A percentile compares a stretch with the other conserved stretches of the same genome.
Conservation (phyloP, 805 yeast species). For the Priceomyces fermenticarens region DNA sequence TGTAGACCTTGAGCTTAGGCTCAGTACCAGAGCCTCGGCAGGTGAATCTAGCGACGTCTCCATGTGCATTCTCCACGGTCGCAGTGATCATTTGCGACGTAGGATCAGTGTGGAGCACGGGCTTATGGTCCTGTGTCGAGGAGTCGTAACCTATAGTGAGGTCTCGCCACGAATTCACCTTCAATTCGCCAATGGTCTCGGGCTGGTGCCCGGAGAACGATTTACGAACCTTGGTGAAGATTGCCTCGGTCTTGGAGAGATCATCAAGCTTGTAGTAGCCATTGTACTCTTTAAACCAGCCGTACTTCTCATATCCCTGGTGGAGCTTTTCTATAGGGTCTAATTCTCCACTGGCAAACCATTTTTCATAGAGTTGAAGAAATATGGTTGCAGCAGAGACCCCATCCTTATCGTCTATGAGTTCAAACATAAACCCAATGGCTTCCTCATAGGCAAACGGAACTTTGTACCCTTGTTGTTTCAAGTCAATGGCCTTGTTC, state of each 20-base stretch:
- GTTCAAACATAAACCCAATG: conserved; percentile 86
- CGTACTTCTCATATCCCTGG: conserved; percentile 61
- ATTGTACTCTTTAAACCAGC: conserved; percentile 80
- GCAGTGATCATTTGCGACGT: conserved; percentile 86
- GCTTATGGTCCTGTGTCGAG: conserved; percentile 51
- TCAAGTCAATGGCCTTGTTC: conserved; percentile 74
- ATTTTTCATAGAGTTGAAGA: conserved; percentile 59
- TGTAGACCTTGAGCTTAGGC: conserved; percentile 88
- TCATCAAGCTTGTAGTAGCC: conserved; percentile 76
- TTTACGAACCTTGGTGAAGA: conserved; percentile 54
- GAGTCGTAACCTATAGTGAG: conserved; percentile 81
- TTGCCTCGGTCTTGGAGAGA: conserved; percentile 45
- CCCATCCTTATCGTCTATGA: conserved; percentile 91
- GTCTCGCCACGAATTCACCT: conserved; percentile 73
- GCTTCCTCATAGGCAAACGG: conserved; percentile 97
- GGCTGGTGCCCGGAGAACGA: conserved; percentile 40
- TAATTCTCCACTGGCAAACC: conserved; percentile 37
- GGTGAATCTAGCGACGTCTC: conserved; percentile 60
- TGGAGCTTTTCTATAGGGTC: conserved; percentile 52
- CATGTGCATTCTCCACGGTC: conserved; percentile 24
- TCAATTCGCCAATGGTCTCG: conserved; percentile 50
- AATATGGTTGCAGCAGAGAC: conserved; percentile 75
- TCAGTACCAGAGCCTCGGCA: conserved; percentile 96
- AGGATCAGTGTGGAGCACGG: conserved; percentile 68
- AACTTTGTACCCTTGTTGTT: conserved; percentile 58